Evolutionary conservation across 331 rosid genomes (phyloP).

Genomic region (Arachis monticola): DNA sequence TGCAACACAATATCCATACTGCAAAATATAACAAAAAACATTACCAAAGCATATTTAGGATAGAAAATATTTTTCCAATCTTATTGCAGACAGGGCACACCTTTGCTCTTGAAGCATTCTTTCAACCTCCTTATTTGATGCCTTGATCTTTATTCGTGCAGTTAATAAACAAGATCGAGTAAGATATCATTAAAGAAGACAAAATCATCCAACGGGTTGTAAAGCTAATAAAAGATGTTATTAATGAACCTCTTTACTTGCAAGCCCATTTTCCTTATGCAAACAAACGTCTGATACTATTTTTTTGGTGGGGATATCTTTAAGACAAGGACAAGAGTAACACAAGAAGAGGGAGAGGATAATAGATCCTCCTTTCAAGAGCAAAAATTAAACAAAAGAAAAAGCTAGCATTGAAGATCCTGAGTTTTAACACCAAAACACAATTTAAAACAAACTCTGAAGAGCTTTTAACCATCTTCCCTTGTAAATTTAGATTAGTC

Average conservation of each 20-base stretch:
- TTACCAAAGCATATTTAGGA: conserved; percentile 18
- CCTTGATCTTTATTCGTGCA: conserved; percentile 66
- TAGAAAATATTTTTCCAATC: conserved; percentile 37
- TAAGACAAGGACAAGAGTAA: too few species aligned
- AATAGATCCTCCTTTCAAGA: too few species aligned
- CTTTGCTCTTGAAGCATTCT: conserved; percentile 85
- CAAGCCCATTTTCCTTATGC: conserved; percentile 10
- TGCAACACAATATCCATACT: conserved; percentile 20
- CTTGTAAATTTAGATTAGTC: conserved; percentile 1
- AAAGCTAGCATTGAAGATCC: too few species aligned
- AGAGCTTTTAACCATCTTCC: not conserved
- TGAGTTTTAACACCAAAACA: not conserved
- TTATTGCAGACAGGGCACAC: conserved; percentile 52
- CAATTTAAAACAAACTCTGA: not conserved
- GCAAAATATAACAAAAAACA: conserved; percentile 30
- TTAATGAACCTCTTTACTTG: conserved; percentile 10
- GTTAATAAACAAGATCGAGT: conserved; percentile 33
- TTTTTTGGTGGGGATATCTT: too few species aligned
- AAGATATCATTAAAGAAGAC: conserved; percentile 27
- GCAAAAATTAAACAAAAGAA: too few species aligned
- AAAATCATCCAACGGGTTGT: conserved; percentile 8
- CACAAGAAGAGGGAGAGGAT: too few species aligned
- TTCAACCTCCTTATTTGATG: conserved; percentile 85
- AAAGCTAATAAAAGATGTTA: conserved; percentile 20
- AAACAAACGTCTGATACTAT: conserved; percentile 13